Percentiles rank a stretch among this genome's conserved stretches.
Conservation (phyloP, 805 yeast species). For the Gaillardinia entomophila region DNA sequence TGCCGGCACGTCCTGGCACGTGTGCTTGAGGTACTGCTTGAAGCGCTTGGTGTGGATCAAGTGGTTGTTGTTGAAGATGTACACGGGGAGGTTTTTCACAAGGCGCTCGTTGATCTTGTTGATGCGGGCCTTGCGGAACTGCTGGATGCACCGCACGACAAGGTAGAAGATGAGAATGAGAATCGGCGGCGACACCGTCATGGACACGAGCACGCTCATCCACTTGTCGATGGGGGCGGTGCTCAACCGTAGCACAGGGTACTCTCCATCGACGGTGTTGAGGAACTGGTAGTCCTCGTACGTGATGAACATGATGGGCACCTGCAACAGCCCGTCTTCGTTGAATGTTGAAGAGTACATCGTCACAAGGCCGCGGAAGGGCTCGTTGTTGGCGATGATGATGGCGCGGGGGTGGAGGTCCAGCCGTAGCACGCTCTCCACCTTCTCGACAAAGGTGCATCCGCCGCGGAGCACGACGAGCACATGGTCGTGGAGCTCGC, state of each 20-base stretch:
- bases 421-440: slow-evolving; percentile 34
- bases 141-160: slow-evolving; percentile 23
- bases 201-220: slow-evolving; percentile 33
- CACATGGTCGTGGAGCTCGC: background rate
- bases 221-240: slow-evolving; percentile 35
- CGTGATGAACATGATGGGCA: slow-evolving; percentile 51
- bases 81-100: slow-evolving; percentile 33
- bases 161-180: slow-evolving; percentile 30
- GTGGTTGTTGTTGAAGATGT: slow-evolving; percentile 30
- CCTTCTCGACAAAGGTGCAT: slow-evolving; percentile 52
- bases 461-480: slow-evolving; percentile 35
- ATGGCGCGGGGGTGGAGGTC: slow-evolving; percentile 40
- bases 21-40: slow-evolving; percentile 23
- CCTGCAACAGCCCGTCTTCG: slow-evolving; percentile 25
- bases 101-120: slow-evolving; percentile 23
- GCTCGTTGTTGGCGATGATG: slow-evolving; percentile 51
- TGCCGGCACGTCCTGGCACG: slow-evolving; percentile 18
- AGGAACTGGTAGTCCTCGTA: slow-evolving; percentile 30
- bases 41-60: slow-evolving; percentile 21
- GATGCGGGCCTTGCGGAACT: slow-evolving; percentile 17
- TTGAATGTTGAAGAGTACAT: slow-evolving; percentile 48
- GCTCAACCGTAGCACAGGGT: slow-evolving; percentile 12
- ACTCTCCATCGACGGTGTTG: slow-evolving; percentile 1
- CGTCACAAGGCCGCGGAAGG: slow-evolving; percentile 42
- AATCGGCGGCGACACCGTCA: slow-evolving; percentile 38